Conservation (phyloP, 192 early-diverging fungal species). For the Coemansia sp. region DNA sequence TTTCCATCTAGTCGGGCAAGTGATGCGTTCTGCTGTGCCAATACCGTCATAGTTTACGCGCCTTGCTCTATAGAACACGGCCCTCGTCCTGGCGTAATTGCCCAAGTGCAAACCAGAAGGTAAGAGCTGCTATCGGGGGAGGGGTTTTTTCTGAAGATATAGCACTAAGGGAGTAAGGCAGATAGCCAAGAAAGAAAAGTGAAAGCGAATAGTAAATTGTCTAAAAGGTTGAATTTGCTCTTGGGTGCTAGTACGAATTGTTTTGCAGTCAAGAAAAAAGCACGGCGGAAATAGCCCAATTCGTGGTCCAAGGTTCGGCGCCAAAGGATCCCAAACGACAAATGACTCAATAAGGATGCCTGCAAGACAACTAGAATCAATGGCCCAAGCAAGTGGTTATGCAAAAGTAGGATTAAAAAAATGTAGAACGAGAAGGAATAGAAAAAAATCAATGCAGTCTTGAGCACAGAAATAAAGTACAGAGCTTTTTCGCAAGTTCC, state of each 20-base stretch:
- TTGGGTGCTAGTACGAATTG: conserved; percentile 1
- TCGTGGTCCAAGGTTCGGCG: not conserved
- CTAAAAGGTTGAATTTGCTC: not conserved
- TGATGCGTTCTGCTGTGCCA: conserved; percentile 21
- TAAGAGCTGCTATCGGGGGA: not conserved
- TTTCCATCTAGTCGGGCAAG: conserved; percentile 13
- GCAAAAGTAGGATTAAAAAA: not conserved
- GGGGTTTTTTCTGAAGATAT: not conserved
- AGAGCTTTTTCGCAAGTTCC: too few species aligned
- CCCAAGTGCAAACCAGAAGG: conserved; percentile 9
- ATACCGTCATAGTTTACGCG: conserved; percentile 24
- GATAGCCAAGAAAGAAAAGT: not conserved
- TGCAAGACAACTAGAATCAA: not conserved
- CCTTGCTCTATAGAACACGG: conserved; percentile 2
- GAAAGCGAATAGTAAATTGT: not conserved
- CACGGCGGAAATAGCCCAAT: not conserved
- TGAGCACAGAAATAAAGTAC: too few species aligned
- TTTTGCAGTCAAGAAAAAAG: not conserved
- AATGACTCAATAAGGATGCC: too few species aligned
- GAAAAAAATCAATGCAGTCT: not conserved
- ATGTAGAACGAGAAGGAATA: not conserved
- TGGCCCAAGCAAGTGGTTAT: not conserved
- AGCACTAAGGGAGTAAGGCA: not conserved
- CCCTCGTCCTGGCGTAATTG: conserved; percentile 8
- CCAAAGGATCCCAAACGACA: not conserved